A percentile compares a stretch with the other conserved stretches of the same genome.
Evolutionary conservation across 352 stramenopile genomes (phyloP).

Genomic region (Blastocystis sp.): DNA sequence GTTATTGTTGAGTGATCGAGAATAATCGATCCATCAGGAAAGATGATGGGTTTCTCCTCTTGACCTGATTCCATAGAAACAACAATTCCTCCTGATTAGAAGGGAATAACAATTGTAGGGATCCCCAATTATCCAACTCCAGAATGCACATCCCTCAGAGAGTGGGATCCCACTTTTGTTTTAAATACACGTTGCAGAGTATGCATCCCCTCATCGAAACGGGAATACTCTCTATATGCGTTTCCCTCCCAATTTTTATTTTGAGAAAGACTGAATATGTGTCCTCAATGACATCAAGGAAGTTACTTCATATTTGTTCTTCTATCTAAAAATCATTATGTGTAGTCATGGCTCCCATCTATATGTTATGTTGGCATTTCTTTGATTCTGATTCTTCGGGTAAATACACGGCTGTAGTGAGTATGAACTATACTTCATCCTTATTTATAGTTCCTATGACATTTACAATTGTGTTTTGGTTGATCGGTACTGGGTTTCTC

Average conservation of each 20-base stretch:
- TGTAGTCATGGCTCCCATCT: conserved; percentile 50
- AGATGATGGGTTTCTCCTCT: conserved; percentile 20
- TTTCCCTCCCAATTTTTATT: conserved; percentile 7
- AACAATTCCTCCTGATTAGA: background rate
- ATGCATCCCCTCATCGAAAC: conserved; percentile 17
- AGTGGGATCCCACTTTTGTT: background rate
- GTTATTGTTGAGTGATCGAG: conserved; percentile 46
- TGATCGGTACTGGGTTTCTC: conserved; percentile 24
- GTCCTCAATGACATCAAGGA: conserved; percentile 43
- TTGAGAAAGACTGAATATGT: conserved; percentile 20
- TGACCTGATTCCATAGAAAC: background rate
- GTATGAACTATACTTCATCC: background rate
- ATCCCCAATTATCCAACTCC: background rate
- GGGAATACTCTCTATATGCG: conserved; percentile 24
- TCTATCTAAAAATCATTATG: background rate
- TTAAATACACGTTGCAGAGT: background rate
- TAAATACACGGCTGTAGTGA: conserved; percentile 30
- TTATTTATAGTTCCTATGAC: conserved; percentile 18
- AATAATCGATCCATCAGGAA: conserved; percentile 52
- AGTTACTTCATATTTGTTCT: conserved; percentile 62
- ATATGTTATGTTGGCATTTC: conserved; percentile 58
- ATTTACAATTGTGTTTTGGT: conserved; percentile 59
- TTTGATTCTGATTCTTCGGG: background rate
- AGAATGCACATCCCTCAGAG: background rate
- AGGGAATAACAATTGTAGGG: background rate